These are phyloP conservation scores for Phytophthora pseudosyringae DNA, from an alignment of 352 stramenopile species.

Conservation along the genomic window DNA sequence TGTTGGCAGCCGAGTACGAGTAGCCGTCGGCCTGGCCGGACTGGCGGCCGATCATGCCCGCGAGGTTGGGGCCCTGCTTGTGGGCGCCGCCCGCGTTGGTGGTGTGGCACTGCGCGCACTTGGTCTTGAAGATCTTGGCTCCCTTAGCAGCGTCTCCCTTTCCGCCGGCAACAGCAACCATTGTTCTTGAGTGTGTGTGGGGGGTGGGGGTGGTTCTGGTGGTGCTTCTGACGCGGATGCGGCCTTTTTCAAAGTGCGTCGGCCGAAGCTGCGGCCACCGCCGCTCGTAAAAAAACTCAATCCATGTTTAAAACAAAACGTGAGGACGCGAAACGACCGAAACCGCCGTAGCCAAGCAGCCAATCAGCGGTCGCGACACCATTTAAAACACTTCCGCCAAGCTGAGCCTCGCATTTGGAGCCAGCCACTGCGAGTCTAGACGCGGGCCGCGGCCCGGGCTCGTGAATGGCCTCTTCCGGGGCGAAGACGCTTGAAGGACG, in stretches of 20 bases:
- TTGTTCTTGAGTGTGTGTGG: slow-evolving; percentile 27
- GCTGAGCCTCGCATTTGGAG: background rate
- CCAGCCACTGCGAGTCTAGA: background rate
- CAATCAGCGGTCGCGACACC: slow-evolving; percentile 9
- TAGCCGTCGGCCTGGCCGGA: slow-evolving; percentile 97
- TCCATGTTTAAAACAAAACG: slow-evolving; percentile 29
- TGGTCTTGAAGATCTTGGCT: slow-evolving; percentile 98
- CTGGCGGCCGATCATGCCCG: slow-evolving; percentile 97
- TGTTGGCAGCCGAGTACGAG: slow-evolving; percentile 99
- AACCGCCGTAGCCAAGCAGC: slow-evolving; percentile 11
- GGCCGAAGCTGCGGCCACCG: slow-evolving; percentile 7
- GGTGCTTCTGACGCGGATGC: slow-evolving; percentile 32
- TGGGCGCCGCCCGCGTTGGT: slow-evolving; percentile 90
- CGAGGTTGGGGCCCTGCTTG: slow-evolving; percentile 99
- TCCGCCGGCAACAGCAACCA: slow-evolving; percentile 52
- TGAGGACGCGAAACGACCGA: slow-evolving; percentile 34
- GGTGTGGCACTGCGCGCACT: slow-evolving; percentile 96
- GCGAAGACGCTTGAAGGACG: background rate
- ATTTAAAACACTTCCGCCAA: slow-evolving; percentile 7
- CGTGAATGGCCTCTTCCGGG: background rate
- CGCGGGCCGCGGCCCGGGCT: too few species aligned
- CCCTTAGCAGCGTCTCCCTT: slow-evolving; percentile 87
- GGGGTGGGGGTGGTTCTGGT: slow-evolving; percentile 25
- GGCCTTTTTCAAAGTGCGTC: slow-evolving; percentile 58
- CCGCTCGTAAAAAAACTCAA: slow-evolving; percentile 18